These are phyloP conservation scores for Steccherinum ochraceum DNA, from an alignment of 768 basidiomycete species.

Conservation along the genomic window DNA sequence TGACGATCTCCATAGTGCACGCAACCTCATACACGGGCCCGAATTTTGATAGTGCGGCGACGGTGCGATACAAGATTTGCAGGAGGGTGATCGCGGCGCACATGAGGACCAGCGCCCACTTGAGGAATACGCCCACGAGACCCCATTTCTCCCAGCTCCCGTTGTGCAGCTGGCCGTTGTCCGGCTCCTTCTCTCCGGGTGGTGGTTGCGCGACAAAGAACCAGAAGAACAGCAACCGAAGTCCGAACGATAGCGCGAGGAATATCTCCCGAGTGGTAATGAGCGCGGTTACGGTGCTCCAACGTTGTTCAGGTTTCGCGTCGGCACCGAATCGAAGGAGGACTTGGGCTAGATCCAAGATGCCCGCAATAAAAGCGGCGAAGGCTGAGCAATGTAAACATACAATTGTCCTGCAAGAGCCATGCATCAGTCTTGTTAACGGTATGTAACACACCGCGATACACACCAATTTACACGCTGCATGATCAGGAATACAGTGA, in stretches of 20 bases:
- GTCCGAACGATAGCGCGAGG: constrained; percentile 49
- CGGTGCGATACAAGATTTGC: constrained; percentile 59
- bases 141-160: constrained; percentile 68
- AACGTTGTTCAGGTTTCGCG: constrained; percentile 16
- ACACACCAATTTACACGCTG: constrained; percentile 48
- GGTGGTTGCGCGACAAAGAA: constrained; percentile 53
- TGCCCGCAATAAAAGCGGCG: constrained; percentile 53
- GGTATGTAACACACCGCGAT: constrained; percentile 24
- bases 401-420: constrained; percentile 26
- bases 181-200: constrained; percentile 29
- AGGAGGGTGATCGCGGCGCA: constrained; percentile 44
- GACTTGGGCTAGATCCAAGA: constrained; percentile 55
- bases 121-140: constrained; percentile 41
- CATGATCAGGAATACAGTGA: constrained; percentile 48
- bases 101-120: constrained; percentile 42
- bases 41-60: constrained; percentile 28
- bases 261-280: constrained; percentile 52
- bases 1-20: constrained; percentile 48
- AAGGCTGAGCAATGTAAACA: constrained; percentile 54
- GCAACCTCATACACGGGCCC: constrained; percentile 53
- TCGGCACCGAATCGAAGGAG: constrained; percentile 33
- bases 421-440: not conserved
- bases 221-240: constrained; percentile 68
- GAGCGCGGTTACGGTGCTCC: constrained; percentile 29
- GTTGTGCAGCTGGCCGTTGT: constrained; percentile 33